Base-by-base conservation (phyloP, 371 early-diverging fungal species). In the Sporodiniella umbellata region DNA sequence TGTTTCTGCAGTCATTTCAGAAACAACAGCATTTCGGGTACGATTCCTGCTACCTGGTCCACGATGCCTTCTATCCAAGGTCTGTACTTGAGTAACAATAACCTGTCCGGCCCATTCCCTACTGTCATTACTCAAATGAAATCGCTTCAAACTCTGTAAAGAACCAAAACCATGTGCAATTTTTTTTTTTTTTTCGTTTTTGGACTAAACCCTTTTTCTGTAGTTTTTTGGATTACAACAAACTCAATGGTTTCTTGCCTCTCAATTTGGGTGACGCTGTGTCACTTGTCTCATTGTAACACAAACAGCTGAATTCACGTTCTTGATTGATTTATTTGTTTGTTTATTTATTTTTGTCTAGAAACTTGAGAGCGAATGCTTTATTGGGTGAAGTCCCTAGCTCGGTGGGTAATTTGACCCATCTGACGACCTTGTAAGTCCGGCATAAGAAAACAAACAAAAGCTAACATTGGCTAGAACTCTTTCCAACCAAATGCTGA, bases 1-100 rank as follows among this genome's bases (percentile, higher is more conserved):
- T n/a, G n/a, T n/a, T n/a, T n/a, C n/a, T 28, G 7, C 43, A 76
- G 72, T 22, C 77, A 76, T 48, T 57, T 76, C 15, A 64, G 63
- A 40, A 72, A 72, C 40, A 76, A 76, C 58, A 58, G 67, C 0
- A 56, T 72, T 43, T 51, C 64, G 23, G 77, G 77, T 3, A 48
- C 65, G 0, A 64, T 76, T 15, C 77, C 77, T 22, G 52, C 38
- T 24, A 49, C 59, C 6, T 72, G 77, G 77, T 47, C 50, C 2
- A 51, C 19, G 8, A 38, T 60, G 51, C 51, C 33, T 12, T 39
- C 45, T 1, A 23, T 66, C 15, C 15, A 43, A 50, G 54, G 30
- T n/a, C 42, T 71, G 1, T 72, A 64, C 31, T 48, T 68, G 37
- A 70, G 69, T 25, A 72, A 72, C 45, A 76, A 76, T 45, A 57